Evolutionary conservation across 345 rosid species (phyloP), one percentile per base, ranked within the genome.

Genomic region (Odontarrhena argentea): DNA sequence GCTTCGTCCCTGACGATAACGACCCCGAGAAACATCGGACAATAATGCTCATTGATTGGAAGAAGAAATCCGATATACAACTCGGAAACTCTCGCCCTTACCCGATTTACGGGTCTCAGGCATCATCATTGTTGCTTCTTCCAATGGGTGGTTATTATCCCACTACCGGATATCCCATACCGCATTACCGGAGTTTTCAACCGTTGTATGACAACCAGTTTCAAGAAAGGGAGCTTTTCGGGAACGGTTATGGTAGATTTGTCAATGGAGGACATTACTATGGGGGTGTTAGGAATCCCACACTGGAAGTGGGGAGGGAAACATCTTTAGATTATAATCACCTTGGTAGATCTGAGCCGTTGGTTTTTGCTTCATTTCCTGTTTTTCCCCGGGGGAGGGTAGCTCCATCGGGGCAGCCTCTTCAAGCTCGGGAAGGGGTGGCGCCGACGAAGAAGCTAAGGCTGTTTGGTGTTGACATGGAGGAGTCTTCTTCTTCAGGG

Each of bases 41-140:
- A 15, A 32, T 84, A 15, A 57, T 89, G 55, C 86, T 75, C 78
- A 92, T 92, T 35, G 96, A 89, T 43, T 92, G 96, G 91, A 81
- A 84, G 87, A 80, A 86, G 51, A 74, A 86, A 56, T 80, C 85
- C 15, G 81, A 81, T 34, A 15, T 52, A 14, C 49, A 41, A 70
- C 53, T 48, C 40, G 40, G 60, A 55, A 73, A 69, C 2, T 68
- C 69, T 0, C 67, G 71, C 2, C 43, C 56, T 7, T 61, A 67
- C 63, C 43, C 57, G 28, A 2, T 30, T 3, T 60, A 72, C 7
- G 63, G 70, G 32, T 55, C 76, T 47, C 57, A 57, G 6, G 18
- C 69, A 25, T 30, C 32, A 28, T 28, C 32, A 28, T 28, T 28
- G 32, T 28, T 28, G 32, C 32, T 28, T 28, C 32, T 67, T 61